Evolutionary conservation across 495 filamentous ascomycete genomes (phyloP), one percentile per base, ranked within the genome.

Genomic region (Viridothelium virens): DNA sequence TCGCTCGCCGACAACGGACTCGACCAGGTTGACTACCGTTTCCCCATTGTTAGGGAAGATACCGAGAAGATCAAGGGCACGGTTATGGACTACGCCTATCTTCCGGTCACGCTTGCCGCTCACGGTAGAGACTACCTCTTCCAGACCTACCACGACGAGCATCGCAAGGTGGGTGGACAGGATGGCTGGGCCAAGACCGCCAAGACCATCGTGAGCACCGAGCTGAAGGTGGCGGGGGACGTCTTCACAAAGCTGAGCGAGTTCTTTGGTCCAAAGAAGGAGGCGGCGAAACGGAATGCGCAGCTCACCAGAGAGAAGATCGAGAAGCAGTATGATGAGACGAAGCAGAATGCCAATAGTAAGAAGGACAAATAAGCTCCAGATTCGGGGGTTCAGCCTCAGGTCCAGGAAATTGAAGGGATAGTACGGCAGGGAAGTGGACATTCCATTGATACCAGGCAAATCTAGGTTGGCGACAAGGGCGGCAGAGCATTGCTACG

Each of bases 21-120:
- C 68, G 80, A 72, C 66, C 85, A 84, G 70, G 84, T 97, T 69
- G 94, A 97, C 67, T 73, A 81, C 63, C 85, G 79, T 67, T 91
- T 96, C 80, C 94, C 94, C 37, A 83, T 89, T 72, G 85, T 98
- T 70, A 96, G 91, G 80, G 89, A 96, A 76, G 87, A 92, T 31
- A 92, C 91, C 10, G 77, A 85, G 47, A 90, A 90, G 75, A 82
- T 98, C 65, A 84, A 86, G 74, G 80, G 77, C 66, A 86, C 84
- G 12, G 83, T 89, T 71, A 80, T 85, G 70, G 79, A 84, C 67
- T 76, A 83, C n/a, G 83, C 86, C 82, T 80, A 67, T 84, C 86
- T 71, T 92, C 92, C 14, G 74, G 89, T 56, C 81, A 82, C 36
- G 76, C 25, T 91, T 62, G 85, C 83, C 11, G 79, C 77, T n/a